Base-by-base conservation (phyloP, 257 asterid genomes). In the Vinca minor region DNA sequence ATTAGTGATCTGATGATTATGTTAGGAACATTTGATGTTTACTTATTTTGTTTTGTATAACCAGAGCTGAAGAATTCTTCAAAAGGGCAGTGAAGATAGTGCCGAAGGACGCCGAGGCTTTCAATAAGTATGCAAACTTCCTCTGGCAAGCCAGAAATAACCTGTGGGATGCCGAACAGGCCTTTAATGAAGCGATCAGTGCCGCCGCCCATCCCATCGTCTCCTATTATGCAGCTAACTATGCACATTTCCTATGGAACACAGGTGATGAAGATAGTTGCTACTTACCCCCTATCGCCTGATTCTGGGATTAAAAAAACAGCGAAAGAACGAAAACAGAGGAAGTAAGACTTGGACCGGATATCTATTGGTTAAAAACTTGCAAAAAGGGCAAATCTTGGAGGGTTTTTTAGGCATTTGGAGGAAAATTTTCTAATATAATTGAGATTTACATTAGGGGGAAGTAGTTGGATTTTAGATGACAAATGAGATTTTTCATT, bases 241-340 rank as follows among this genome's bases (percentile, higher is more conserved):
- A 93, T 58, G 99, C 99, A 17, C 81, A 89, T 81, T 93, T 93
- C 67, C 70, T 93, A n/a, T 93, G 96, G 96, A 93, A 69, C 72
- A 93, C 97, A 3, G 99, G 99, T 17, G 99, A 91, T 0, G 99
- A 93, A 66, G 99, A 89, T 60, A 93, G 97, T n/a, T 93, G 97
- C 77, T 89, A 74, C 69, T n/a, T n/a, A n/a, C n/a, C n/a, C n/a
- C 95, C 97, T 59, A 84, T 74, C 83, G 45, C 74, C 82, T 2
- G 84, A 78, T 29, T 34, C 82, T n/a, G 66, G 59, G 49, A 36
- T 45, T 0, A 80, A 82, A n/a, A 8, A 31, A 18, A 13, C 52
- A 8, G 21, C n/a, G n/a, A n/a, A n/a, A 15, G n/a, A 44, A 21
- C 6, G 34, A 55, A 44, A 21, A 1, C 55, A 66, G 29, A 3